Evolutionary conservation across 2,329 filamentous ascomycete genomes (phyloP), one percentile per base, ranked within the genome.

Genomic region (Aspergillus uvarum): DNA sequence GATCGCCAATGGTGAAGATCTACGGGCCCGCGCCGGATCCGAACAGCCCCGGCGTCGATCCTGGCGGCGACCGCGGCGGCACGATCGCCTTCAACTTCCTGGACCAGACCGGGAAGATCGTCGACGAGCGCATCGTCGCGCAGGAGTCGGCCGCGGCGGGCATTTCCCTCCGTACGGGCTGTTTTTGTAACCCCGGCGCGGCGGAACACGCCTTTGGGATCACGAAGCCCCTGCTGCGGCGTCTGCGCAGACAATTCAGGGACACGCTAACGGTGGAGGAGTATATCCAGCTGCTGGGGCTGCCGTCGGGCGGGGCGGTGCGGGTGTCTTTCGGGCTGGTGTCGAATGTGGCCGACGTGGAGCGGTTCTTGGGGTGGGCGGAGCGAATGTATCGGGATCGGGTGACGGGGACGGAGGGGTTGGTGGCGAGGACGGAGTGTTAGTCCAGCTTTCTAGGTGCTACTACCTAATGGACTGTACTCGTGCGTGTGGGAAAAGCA

Each of bases 71-170:
- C 26, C 54, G 59, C 6, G 59, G 59, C 21, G 54, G 50, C 2
- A 60, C 50, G 14, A 35, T 60, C 24, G 47, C 49, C 7, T 58
- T 60, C 51, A 60, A 60, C 22, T 54, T 60, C 16, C 26, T 58
- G 10, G 54, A 60, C 32, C 44, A 22, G 16, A 32, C 42, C 1
- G 59, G 59, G 14, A 58, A 54, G 44, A 56, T 60, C 7, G 32
- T 60, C 29, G 59, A 60, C 19, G 59, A 60, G 54, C 59, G 59
- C n/a, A n/a, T 60, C 22, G 59, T 60, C 38, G 59, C 50, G 49
- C 47, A 22, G 44, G 59, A 60, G 38, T 58, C 59, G 7, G 50
- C 59, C 4, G 32, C 50, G 5, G 50, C 44, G 29, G 6, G 38
- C 14, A 58, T 60, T 14, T 60, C 59, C 22, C 24, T 60, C 44